Conservation (phyloP, 208 protist genomes). For the Crithidia bombi region DNA sequence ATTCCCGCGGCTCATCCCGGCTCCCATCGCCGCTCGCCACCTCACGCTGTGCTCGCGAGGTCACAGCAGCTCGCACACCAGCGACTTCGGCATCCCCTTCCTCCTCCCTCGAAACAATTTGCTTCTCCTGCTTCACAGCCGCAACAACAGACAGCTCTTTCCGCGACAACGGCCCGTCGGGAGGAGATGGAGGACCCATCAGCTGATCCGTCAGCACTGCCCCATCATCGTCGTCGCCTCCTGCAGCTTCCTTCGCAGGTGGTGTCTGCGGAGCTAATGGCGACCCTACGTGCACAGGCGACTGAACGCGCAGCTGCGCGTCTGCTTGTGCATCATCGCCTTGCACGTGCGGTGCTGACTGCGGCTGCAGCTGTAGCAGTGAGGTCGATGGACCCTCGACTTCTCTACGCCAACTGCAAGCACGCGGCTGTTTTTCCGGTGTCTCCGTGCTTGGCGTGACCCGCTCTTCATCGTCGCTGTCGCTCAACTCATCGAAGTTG, state of each 20-base stretch:
- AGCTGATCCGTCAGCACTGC: conserved; percentile 27
- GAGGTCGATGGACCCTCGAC: not conserved
- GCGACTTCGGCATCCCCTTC: not conserved
- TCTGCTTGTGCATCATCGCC: not conserved
- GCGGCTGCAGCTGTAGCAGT: not conserved
- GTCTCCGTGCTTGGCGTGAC: conserved; percentile 18
- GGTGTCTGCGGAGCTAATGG: not conserved
- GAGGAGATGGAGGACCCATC: not conserved
- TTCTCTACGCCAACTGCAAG: not conserved
- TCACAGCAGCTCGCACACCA: not conserved
- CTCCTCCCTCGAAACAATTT: not conserved
- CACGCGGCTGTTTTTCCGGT: conserved; percentile 25
- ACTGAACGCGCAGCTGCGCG: not conserved
- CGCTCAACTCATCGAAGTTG: not conserved
- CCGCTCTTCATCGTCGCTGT: conserved; percentile 11
- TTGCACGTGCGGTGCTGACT: not conserved
- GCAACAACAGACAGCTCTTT: not conserved
- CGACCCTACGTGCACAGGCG: not conserved
- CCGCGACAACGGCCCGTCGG: not conserved
- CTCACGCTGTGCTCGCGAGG: not conserved
- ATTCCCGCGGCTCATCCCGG: not conserved
- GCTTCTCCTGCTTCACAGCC: not conserved
- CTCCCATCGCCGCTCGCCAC: not conserved
- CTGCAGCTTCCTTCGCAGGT: not conserved
- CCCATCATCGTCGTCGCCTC: not conserved